Evolutionary conservation across 2,329 filamentous ascomycete genomes (phyloP), one percentile per base, ranked within the genome.

Genomic region (Colletotrichum karsti): DNA sequence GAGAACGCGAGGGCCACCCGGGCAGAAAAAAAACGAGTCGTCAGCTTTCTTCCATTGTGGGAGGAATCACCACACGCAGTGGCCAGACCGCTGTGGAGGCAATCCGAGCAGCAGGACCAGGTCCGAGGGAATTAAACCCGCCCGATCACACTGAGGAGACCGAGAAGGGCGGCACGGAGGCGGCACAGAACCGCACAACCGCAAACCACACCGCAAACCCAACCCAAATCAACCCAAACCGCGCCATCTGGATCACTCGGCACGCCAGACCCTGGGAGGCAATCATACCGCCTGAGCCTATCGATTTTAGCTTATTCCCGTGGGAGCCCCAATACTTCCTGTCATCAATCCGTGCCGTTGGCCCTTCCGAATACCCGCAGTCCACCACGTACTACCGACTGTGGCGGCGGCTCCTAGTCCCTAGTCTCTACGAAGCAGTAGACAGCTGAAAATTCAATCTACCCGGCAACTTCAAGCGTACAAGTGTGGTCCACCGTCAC

Each of bases 181-280:
- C 59, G 44, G 42, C 61, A 64, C 53, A 39, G 53, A 41, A 63
- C 24, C 6, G 24, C 24, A 24, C 24, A 48, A 13, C 46, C n/a
- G 46, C 24, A 50, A 22, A n/a, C n/a, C n/a, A n/a, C n/a, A n/a
- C n/a, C n/a, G n/a, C n/a, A n/a, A n/a, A n/a, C n/a, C n/a, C n/a
- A n/a, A n/a, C n/a, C n/a, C n/a, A n/a, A n/a, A n/a, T n/a, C n/a
- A 48, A 41, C 24, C 26, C 26, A 28, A 58, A 46, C 26, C 63
- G 50, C 63, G 50, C 63, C 58, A 56, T 51, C 63, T 67, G 63
- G 63, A 63, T 67, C 50, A 55, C 28, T 51, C 63, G 63, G 63
- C 63, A 67, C 58, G 50, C 63, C 30, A 42, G 46, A 56, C 41
- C 63, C 57, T 63, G 50, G 39, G 50, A 33, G 42, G 24, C 30